phyloP scores from a whole-genome alignment of 768 basidiomycete genomes.

The Lactarius pseudohatsudake region DNA sequence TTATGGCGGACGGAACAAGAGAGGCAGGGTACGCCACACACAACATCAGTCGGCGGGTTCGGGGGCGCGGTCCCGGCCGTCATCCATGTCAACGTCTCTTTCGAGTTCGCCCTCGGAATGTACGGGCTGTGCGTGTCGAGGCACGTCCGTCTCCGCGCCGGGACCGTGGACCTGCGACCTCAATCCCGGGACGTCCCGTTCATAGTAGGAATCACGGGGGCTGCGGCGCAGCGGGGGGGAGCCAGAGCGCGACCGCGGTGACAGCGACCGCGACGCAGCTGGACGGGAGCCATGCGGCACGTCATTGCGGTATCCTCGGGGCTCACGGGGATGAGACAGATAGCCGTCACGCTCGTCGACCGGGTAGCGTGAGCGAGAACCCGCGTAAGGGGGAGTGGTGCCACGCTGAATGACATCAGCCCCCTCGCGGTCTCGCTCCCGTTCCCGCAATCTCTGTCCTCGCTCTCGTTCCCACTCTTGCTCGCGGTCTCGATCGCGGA shows the following conservation, averaged over 20 bases:
- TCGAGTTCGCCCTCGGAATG: conserved; percentile 21
- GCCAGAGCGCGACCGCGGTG: conserved; percentile 27
- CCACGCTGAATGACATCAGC: conserved; percentile 16
- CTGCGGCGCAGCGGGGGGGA: conserved; percentile 20
- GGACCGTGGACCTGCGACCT: conserved; percentile 13
- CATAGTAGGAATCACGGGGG: conserved; percentile 24
- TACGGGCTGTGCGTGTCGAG: conserved; percentile 13
- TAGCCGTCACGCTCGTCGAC: conserved; percentile 29
- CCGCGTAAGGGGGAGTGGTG: conserved; percentile 16
- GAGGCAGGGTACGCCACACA: conserved; percentile 13
- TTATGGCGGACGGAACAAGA: conserved; percentile 11
- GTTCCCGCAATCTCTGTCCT: conserved; percentile 42
- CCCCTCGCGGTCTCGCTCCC: conserved; percentile 17
- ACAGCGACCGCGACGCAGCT: conserved; percentile 25
- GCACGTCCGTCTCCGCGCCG: conserved; percentile 10
- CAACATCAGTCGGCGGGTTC: conserved; percentile 26
- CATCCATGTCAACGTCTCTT: conserved; percentile 26
- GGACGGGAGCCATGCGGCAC: conserved; percentile 15
- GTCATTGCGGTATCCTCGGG: conserved; percentile 25
- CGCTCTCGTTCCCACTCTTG: conserved; percentile 32
- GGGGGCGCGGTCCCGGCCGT: conserved; percentile 23
- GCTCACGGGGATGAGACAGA: conserved; percentile 21
- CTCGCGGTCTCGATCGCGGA: conserved; percentile 41
- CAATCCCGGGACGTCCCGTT: conserved; percentile 16
- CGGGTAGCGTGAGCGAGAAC: conserved; percentile 32